Percentiles rank a stretch among this genome's conserved stretches.
Conservation (phyloP, 768 basidiomycete genomes). For the Clitopilus passeckerianus region DNA sequence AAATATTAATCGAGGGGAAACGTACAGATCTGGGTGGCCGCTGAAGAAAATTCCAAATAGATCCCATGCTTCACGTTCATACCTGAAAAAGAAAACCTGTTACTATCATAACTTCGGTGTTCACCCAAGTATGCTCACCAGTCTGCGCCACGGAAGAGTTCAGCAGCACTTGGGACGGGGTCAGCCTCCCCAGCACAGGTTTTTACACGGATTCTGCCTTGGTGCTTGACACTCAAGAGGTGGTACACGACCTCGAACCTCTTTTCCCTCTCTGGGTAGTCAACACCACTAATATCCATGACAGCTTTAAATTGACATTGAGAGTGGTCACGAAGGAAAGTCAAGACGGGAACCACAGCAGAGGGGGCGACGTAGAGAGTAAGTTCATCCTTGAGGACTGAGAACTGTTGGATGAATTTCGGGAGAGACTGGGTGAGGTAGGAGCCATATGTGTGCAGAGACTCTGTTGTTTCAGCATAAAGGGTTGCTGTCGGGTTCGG, state of each 20-base stretch:
- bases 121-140: constrained; percentile 52
- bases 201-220: constrained; percentile 90
- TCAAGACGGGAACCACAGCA: constrained; percentile 78
- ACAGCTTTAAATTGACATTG: constrained; percentile 91
- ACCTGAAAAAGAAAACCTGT: constrained; percentile 41
- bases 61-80: constrained; percentile 98
- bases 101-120: not conserved
- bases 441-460: constrained; percentile 87
- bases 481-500: constrained; percentile 76
- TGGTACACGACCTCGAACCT: constrained; percentile 98
- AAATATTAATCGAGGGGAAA: constrained; percentile 10
- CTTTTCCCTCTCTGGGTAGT: constrained; percentile 89
- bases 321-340: constrained; percentile 91
- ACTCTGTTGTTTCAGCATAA: constrained; percentile 68
- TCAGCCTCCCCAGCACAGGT: constrained; percentile 94
- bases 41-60: constrained; percentile 96
- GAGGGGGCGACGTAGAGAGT: constrained; percentile 83
- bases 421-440: constrained; percentile 92
- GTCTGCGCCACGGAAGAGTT: constrained; percentile 86
- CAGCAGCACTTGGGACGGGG: constrained; percentile 77
- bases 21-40: constrained; percentile 93
- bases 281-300: constrained; percentile 94
- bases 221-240: constrained; percentile 73
- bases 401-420: constrained; percentile 98
- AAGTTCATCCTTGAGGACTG: constrained; percentile 93